Conservation (phyloP, 2,329 filamentous ascomycete species). For the Scolecobasidium constrictum region DNA sequence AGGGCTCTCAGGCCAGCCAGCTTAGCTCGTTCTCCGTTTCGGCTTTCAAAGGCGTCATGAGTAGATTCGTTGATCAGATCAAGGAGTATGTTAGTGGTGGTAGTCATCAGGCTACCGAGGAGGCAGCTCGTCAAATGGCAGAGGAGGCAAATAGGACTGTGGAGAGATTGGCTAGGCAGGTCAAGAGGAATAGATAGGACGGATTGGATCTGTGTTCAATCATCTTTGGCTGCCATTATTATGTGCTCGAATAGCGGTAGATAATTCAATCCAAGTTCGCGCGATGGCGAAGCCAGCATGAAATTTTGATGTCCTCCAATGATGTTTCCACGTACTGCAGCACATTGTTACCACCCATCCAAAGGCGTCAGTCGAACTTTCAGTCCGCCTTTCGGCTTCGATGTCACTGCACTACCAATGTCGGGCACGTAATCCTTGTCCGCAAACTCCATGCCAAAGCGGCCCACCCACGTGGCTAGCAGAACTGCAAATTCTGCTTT, state of each 20-base stretch:
- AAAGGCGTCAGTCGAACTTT: conserved; percentile 55
- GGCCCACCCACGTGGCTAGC: conserved; percentile 64
- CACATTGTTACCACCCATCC: conserved; percentile 52
- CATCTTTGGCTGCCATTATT: too few relatives aligned
- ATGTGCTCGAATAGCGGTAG: too few relatives aligned
- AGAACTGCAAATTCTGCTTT: conserved; percentile 77
- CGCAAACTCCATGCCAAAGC: conserved; percentile 59
- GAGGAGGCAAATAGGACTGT: background rate
- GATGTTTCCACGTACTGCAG: too few relatives aligned
- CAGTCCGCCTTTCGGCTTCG: conserved; percentile 62
- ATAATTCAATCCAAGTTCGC: too few relatives aligned
- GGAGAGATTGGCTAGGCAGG: background rate
- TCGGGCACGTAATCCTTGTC: conserved; percentile 49
- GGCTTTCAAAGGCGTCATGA: background rate
- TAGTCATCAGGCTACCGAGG: background rate
- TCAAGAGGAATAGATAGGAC: background rate
- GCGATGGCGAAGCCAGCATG: too few relatives aligned
- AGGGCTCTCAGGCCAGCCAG: background rate
- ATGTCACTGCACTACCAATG: conserved; percentile 61
- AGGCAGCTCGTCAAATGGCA: background rate
- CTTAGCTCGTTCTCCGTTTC: background rate
- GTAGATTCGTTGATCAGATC: background rate
- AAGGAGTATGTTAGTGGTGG: background rate
- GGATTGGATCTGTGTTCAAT: too few relatives aligned
- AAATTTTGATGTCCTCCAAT: too few relatives aligned